phyloP scores from a whole-genome alignment of 192 early-diverging fungal genomes.

The Anaeromyces robustus region DNA sequence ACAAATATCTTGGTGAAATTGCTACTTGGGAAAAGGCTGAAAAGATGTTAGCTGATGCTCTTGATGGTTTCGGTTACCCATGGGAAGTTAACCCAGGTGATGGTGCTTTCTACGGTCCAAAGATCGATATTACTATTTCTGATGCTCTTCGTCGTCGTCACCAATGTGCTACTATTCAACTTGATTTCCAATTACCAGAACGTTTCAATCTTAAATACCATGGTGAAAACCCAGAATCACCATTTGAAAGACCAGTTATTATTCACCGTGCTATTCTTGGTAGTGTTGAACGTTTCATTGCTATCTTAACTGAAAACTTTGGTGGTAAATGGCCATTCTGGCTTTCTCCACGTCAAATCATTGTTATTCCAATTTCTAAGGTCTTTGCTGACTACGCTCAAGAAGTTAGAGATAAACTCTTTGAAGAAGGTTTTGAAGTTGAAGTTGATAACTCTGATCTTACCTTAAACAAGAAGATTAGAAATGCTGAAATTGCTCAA shows the following conservation, averaged over 20 bases:
- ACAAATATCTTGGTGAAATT: conserved; percentile 83
- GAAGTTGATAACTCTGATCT: conserved; percentile 75
- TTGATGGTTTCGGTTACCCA: conserved; percentile 58
- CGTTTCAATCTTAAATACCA: conserved; percentile 84
- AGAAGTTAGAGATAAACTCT: conserved; percentile 51
- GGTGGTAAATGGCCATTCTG: conserved; percentile 98
- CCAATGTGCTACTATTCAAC: conserved; percentile 96
- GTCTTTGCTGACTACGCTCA: conserved; percentile 68
- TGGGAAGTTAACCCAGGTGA: conserved; percentile 91
- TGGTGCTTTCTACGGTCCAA: conserved; percentile 99
- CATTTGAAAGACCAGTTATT: conserved; percentile 77
- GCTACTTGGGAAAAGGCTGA: conserved; percentile 88
- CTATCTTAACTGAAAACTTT: conserved; percentile 89
- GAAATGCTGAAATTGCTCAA: conserved; percentile 80
- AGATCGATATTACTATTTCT: conserved; percentile 92
- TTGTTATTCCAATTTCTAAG: conserved; percentile 73
- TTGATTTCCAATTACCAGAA: conserved; percentile 95
- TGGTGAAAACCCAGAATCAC: conserved; percentile 26
- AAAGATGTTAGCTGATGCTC: conserved; percentile 53
- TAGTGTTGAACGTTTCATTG: conserved; percentile 89
- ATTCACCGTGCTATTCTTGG: conserved; percentile 97
- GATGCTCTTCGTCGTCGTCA: conserved; percentile 81
- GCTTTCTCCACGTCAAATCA: conserved; percentile 85
- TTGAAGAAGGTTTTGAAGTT: conserved; percentile 57
- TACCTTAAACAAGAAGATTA: conserved; percentile 95